A percentile compares a stretch with the other conserved stretches of the same genome.
Conservation (phyloP, 2,329 filamentous ascomycete genomes). For the Aspergillus sojae region DNA sequence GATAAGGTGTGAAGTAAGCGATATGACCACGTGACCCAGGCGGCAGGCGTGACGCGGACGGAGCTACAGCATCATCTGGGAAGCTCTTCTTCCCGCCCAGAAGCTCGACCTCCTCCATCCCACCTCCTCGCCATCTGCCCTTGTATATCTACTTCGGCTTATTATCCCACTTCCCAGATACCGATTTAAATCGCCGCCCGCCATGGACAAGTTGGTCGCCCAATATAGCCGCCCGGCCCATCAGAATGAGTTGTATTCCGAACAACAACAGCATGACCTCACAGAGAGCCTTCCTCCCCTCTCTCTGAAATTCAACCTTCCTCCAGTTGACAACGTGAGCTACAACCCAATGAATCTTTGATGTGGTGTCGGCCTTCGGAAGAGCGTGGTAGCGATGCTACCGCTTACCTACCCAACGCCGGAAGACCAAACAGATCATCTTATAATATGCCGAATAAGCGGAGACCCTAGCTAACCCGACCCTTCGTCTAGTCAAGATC, state of each 20-base stretch:
- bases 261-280: conserved; percentile 75
- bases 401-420: not conserved
- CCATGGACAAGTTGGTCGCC: conserved; percentile 91
- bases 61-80: conserved; percentile 27
- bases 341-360: not conserved
- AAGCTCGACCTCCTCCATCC: conserved; percentile 4
- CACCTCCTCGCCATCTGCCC: not conserved
- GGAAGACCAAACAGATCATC: conserved; percentile 1
- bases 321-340: conserved; percentile 84
- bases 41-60: conserved; percentile 40
- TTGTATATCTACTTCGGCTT: not conserved
- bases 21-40: conserved; percentile 34
- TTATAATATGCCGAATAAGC: not conserved
- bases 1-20: not conserved
- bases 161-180: not conserved
- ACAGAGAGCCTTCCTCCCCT: conserved; percentile 72
- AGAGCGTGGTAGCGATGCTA: not conserved
- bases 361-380: conserved; percentile 1
- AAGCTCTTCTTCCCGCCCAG: conserved; percentile 2
- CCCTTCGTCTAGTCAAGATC: conserved; percentile 68
- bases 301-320: conserved; percentile 92
- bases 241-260: conserved; percentile 70
- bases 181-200: conserved; percentile 21
- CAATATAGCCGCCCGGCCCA: conserved; percentile 82
- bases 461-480: conserved; percentile 17